A percentile compares a stretch with the other conserved stretches of the same genome.
phyloP scores from a whole-genome alignment of 768 basidiomycete genomes.

The Suillus americanus region DNA sequence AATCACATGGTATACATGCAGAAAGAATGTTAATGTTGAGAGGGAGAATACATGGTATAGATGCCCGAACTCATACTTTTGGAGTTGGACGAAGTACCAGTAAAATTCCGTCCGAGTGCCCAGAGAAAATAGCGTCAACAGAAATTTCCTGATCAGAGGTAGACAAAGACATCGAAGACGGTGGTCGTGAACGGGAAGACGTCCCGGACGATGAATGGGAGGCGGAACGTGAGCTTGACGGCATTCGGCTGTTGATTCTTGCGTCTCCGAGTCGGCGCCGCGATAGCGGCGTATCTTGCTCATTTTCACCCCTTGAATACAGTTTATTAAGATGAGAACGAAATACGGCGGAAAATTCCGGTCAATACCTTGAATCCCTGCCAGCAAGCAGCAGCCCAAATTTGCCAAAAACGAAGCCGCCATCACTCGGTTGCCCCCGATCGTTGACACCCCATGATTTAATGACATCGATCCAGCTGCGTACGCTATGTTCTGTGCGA shows the following conservation, averaged over 20 bases:
- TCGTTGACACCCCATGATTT: conserved; percentile 88
- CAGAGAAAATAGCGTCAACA: conserved; percentile 83
- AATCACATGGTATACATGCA: neutral
- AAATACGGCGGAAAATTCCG: conserved; percentile 1
- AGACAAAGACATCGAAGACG: conserved; percentile 6
- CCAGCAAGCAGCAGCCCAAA: conserved; percentile 59
- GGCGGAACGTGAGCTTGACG: conserved; percentile 10
- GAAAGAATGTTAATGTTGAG: neutral
- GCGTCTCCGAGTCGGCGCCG: conserved; percentile 27
- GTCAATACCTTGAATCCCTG: conserved; percentile 53
- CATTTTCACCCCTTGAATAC: conserved; percentile 24
- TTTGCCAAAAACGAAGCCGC: conserved; percentile 80
- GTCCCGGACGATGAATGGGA: conserved; percentile 4
- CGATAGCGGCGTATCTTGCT: conserved; percentile 25
- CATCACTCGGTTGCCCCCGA: conserved; percentile 78
- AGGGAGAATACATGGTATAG: neutral
- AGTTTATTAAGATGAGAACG: conserved; percentile 1
- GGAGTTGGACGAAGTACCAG: conserved; percentile 65
- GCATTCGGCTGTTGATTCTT: conserved; percentile 15
- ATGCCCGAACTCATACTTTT: neutral
- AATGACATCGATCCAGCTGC: conserved; percentile 72
- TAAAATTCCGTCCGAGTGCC: conserved; percentile 82
- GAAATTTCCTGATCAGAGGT: conserved; percentile 37
- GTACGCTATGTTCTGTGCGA: conserved; percentile 65
- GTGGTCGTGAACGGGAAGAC: conserved; percentile 13